These are phyloP conservation scores for Yarrowia galli DNA, from an alignment of 1,139 yeast genomes.

Conservation along the genomic window DNA sequence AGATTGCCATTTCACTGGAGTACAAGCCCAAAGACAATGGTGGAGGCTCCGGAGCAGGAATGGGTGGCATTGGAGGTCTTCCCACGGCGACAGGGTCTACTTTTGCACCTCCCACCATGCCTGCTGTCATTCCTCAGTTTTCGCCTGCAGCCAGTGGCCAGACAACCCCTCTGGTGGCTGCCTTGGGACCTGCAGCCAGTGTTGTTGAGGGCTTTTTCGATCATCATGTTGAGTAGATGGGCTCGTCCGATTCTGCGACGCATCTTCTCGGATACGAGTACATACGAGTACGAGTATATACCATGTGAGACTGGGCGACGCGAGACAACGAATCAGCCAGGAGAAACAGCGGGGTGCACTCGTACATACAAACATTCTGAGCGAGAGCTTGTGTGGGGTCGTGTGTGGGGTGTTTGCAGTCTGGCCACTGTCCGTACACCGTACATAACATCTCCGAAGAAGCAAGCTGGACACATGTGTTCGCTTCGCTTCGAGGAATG, in stretches of 20 bases:
- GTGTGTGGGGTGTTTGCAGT: not conserved
- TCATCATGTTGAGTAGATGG: slow-evolving; percentile 13
- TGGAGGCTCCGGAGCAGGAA: not conserved
- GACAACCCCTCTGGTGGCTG: slow-evolving; percentile 53
- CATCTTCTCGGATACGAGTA: not conserved
- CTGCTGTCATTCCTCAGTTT: slow-evolving; percentile 25
- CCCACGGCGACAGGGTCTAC: slow-evolving; percentile 39
- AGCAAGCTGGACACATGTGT: not conserved
- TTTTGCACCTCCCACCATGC: slow-evolving; percentile 29
- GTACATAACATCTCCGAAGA: too few species aligned
- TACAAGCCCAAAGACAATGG: slow-evolving; percentile 41
- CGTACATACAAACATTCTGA: too few species aligned
- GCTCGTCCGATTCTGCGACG: too few species aligned
- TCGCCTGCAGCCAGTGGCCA: slow-evolving; percentile 40
- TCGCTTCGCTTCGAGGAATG: not conserved
- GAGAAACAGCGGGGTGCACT: too few species aligned
- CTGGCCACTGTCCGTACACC: too few species aligned
- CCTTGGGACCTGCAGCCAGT: slow-evolving; percentile 53
- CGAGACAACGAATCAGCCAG: too few species aligned
- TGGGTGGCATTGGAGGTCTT: not conserved
- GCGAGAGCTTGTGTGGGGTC: not conserved
- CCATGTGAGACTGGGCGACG: too few species aligned
- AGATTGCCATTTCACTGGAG: slow-evolving; percentile 82
- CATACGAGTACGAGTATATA: too few species aligned
- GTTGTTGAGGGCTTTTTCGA: slow-evolving; percentile 45